Percentiles rank a stretch among this genome's conserved stretches.
Evolutionary conservation across 768 basidiomycete genomes (phyloP).

Genomic region (Tricholomella constricta): DNA sequence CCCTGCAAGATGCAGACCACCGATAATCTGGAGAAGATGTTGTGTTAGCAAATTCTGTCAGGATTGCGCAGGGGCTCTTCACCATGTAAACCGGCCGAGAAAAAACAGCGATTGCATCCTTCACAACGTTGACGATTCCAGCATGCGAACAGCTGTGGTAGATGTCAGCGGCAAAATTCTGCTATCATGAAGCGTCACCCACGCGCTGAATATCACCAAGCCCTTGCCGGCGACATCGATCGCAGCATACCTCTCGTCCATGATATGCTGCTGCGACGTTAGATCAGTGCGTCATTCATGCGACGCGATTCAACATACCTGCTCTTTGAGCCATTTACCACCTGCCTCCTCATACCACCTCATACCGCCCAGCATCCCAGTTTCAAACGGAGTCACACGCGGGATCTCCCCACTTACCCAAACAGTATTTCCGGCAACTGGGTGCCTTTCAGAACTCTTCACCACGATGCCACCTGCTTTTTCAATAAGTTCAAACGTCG

Average conservation of each 20-base stretch:
- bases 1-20: conserved; percentile 82
- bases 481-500: conserved; percentile 68
- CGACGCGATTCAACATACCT: conserved; percentile 34
- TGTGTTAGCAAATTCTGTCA: not conserved
- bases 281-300: not conserved
- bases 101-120: conserved; percentile 64
- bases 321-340: conserved; percentile 55
- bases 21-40: conserved; percentile 66
- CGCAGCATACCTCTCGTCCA: conserved; percentile 81
- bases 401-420: conserved; percentile 86
- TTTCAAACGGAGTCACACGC: conserved; percentile 66
- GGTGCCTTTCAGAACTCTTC: conserved; percentile 60
- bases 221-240: conserved; percentile 84
- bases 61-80: conserved; percentile 2
- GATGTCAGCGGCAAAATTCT: not conserved
- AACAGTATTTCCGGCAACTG: conserved; percentile 60
- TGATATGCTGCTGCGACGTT: conserved; percentile 54
- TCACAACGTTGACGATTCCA: conserved; percentile 83
- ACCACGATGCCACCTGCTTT: conserved; percentile 56
- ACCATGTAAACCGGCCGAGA: conserved; percentile 79
- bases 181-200: conserved; percentile 28
- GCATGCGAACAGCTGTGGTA: conserved; percentile 60
- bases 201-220: conserved; percentile 83
- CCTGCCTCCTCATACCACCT: conserved; percentile 51
- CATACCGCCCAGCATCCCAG: conserved; percentile 66